Percentiles rank a stretch among this genome's conserved stretches.
Conservation (phyloP, 2,329 filamentous ascomycete genomes). For the Pseudocercospora pini-densiflorae region DNA sequence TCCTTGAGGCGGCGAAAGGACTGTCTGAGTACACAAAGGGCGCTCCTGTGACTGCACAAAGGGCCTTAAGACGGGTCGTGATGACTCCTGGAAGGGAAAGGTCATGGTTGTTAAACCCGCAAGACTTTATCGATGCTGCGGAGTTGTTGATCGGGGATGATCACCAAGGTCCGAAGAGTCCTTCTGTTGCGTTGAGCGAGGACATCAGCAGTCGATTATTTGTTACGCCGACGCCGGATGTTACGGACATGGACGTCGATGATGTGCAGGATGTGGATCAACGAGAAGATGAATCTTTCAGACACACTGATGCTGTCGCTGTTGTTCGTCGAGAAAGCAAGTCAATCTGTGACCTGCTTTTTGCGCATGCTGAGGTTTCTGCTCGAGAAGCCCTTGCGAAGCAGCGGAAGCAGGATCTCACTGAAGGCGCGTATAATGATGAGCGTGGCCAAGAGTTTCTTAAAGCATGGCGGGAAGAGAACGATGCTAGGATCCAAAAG, state of each 20-base stretch:
- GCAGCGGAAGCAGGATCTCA: neutral
- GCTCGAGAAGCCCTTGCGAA: neutral
- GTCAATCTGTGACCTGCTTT: neutral
- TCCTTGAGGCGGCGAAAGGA: neutral
- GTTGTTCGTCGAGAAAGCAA: neutral
- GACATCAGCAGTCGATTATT: neutral
- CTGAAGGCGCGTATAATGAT: neutral
- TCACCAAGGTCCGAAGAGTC: neutral
- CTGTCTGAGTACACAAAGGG: neutral
- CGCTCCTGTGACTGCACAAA: neutral
- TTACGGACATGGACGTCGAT: neutral
- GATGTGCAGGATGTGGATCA: neutral
- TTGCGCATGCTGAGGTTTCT: neutral
- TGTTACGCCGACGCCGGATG: neutral
- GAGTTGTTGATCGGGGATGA: neutral
- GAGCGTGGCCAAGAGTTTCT: neutral
- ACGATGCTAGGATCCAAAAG: neutral
- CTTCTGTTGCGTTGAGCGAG: neutral
- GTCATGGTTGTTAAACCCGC: neutral
- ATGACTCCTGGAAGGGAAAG: neutral
- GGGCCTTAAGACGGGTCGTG: neutral
- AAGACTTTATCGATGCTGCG: neutral
- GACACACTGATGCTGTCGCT: neutral
- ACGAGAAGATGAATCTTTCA: neutral
- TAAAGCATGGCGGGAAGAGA: neutral